Base-by-base conservation (phyloP, 495 filamentous ascomycete genomes). In the Hyaloscypha hepaticicola region DNA sequence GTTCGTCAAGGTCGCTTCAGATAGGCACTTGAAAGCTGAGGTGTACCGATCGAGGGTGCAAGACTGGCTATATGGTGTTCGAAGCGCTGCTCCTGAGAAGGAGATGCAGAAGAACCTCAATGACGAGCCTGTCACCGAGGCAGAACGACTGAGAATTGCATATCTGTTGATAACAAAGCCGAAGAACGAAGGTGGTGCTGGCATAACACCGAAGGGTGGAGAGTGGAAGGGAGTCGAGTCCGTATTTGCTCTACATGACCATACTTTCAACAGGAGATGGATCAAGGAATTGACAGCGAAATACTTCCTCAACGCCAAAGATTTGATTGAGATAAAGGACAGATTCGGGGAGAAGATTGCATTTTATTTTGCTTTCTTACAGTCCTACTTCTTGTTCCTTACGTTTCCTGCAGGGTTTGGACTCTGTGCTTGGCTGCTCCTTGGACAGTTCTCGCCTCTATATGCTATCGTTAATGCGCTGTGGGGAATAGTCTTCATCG, bases 351-450 rank as follows among this genome's bases (percentile, higher is more conserved):
- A 98, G 78, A 92, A 89, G 75, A 91, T 98, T 60, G 95, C 90
- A 26, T 97, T 93, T 71, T 99, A 99, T 77, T 99, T 99, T 72
- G 89, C 96, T 2, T 99, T 99, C 75, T 79, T 96, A 60, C 92
- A 97, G 77, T 88, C 89, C 0, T 99, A 99, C 75, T 96, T 97
- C 72, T 77, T 82, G 38, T 96, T 96, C 72, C 77, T 97, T 28
- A 74, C 91, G 11, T 91, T 95, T 66, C 94, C 93, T 0, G 96
- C 95, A 2, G 81, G 82, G 16, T 90, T 97, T 73, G 95, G 96
- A 5, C 83, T 89, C 63, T 86, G 84, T 2, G 85, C 90, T 31
- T 97, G 91, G 90, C 72, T 95, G 29, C 68, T 97, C 16, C 81
- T 99, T 2, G 92, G 93, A 2, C 82, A 87, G 49, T 99, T 89